These are phyloP conservation scores for Oryza punctata DNA, from an alignment of 176 grass and related monocot genomes.

Conservation along the genomic window DNA sequence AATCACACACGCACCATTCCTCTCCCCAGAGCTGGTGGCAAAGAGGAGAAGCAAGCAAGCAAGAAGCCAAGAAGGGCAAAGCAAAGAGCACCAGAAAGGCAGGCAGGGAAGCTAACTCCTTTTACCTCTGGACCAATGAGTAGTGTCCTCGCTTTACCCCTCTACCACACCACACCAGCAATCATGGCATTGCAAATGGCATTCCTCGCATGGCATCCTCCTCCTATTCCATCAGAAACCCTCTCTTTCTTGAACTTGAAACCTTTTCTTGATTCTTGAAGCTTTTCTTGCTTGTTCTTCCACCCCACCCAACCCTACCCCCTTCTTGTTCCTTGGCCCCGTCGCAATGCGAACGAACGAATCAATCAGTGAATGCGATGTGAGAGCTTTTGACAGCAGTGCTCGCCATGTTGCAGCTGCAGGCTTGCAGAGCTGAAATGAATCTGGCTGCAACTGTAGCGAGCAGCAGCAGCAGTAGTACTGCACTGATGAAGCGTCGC, in stretches of 20 bases:
- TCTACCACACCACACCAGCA: slow-evolving; percentile 27
- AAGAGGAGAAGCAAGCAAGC: background rate
- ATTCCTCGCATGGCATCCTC: background rate
- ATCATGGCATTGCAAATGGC: slow-evolving; percentile 17
- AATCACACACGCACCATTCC: background rate
- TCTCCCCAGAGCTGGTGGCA: background rate
- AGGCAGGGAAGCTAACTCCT: background rate
- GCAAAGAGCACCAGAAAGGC: background rate
- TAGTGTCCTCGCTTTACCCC: slow-evolving; percentile 42
- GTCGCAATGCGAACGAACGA: background rate
- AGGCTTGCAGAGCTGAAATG: background rate
- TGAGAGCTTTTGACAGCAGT: background rate
- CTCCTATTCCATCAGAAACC: slow-evolving; percentile 6
- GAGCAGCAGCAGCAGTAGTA: background rate
- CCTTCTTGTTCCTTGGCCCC: background rate
- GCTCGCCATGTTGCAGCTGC: slow-evolving; percentile 5
- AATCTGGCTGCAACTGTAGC: slow-evolving; percentile 17
- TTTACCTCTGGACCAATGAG: slow-evolving; percentile 36
- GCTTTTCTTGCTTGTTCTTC: background rate
- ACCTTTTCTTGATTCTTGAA: too few relatives aligned
- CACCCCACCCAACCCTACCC: background rate
- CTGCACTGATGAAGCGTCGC: slow-evolving; percentile 22
- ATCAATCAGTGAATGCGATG: background rate
- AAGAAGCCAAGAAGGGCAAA: background rate
- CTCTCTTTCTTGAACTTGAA: background rate